Evolutionary conservation across 352 stramenopile genomes (phyloP).

Genomic region (Phytophthora palmivora): DNA sequence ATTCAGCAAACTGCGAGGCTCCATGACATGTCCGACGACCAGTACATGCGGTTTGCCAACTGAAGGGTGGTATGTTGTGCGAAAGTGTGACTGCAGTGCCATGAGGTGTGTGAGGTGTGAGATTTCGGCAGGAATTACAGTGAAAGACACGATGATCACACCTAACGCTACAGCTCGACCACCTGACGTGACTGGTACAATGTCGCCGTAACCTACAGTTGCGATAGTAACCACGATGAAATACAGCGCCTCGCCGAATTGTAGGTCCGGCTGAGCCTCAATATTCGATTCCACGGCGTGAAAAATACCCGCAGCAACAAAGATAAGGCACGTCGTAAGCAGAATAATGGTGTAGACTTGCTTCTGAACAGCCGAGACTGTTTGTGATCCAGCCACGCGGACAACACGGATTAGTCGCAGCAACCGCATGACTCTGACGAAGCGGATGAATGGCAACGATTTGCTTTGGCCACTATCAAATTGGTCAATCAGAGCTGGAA

Average conservation of each 20-base stretch:
- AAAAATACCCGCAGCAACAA: slow-evolving; percentile 67
- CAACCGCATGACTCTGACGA: slow-evolving; percentile 66
- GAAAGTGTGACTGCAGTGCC: slow-evolving; percentile 70
- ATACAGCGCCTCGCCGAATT: slow-evolving; percentile 68
- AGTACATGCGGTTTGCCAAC: slow-evolving; percentile 65
- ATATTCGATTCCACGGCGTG: slow-evolving; percentile 57
- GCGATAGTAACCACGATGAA: slow-evolving; percentile 67
- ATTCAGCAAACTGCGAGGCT: slow-evolving; percentile 56
- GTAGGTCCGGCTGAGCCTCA: slow-evolving; percentile 34
- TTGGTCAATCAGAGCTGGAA: slow-evolving; percentile 55
- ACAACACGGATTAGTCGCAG: slow-evolving; percentile 63
- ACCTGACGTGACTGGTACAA: slow-evolving; percentile 47
- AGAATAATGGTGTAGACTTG: slow-evolving; percentile 73
- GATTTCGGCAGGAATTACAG: slow-evolving; percentile 61
- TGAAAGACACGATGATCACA: slow-evolving; percentile 68
- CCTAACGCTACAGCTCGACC: slow-evolving; percentile 53
- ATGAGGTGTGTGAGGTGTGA: slow-evolving; percentile 63
- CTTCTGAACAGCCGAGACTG: slow-evolving; percentile 67
- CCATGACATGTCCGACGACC: slow-evolving; percentile 60
- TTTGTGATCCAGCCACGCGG: slow-evolving; percentile 48
- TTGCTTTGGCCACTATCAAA: slow-evolving; percentile 23
- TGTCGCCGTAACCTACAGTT: slow-evolving; percentile 65
- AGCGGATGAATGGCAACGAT: slow-evolving; percentile 65
- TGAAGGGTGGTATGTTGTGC: slow-evolving; percentile 57
- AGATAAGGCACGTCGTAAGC: slow-evolving; percentile 69